Evolutionary conservation across 129 eudicot species (phyloP), one percentile per base, ranked within the genome.

Genomic region (Flaveria trinervia): DNA sequence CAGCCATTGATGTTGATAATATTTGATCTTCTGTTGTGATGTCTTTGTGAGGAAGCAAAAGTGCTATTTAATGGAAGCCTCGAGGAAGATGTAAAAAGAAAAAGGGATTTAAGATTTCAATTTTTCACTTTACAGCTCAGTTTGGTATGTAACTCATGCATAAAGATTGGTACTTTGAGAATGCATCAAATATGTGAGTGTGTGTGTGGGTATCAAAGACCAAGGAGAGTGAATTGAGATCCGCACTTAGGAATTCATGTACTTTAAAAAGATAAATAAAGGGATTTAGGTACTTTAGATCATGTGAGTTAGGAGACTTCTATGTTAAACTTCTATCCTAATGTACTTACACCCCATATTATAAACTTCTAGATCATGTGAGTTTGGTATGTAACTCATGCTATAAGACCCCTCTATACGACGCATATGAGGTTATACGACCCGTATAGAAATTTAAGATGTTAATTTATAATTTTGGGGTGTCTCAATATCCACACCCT

Each of bases 241-340:
- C 76, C 68, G 28, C 75, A 55, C 39, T 26, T 65, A 20, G 79
- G 57, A 68, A 39, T 65, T 80, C 41, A 65, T 59, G 49, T 65
- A 25, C 60, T 52, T 64, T n/a, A 65, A 62, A 18, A 62, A 12
- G 33, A 8, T 14, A 45, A 25, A 75, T 36, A 36, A 48, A 62
- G 61, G 50, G 28, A 74, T 16, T 68, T 30, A 10, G 81, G 70
- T 55, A 13, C 82, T 78, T 69, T 78, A 56, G 70, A 28, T 54
- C 76, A 69, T 78, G 82, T 78, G 82, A 78, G 64, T 28, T 22
- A 72, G 74, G 79, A 65, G 61, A 17, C 73, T 72, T 79, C 72
- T 79, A 26, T 12, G 72, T 51, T 68, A 65, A 41, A 43, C 46
- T 79, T 39, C 70, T 17, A 39, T 5, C 43, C 25, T 23, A 23